Base-by-base conservation (phyloP, 179 eudicot species). In the Nepenthes alata region DNA sequence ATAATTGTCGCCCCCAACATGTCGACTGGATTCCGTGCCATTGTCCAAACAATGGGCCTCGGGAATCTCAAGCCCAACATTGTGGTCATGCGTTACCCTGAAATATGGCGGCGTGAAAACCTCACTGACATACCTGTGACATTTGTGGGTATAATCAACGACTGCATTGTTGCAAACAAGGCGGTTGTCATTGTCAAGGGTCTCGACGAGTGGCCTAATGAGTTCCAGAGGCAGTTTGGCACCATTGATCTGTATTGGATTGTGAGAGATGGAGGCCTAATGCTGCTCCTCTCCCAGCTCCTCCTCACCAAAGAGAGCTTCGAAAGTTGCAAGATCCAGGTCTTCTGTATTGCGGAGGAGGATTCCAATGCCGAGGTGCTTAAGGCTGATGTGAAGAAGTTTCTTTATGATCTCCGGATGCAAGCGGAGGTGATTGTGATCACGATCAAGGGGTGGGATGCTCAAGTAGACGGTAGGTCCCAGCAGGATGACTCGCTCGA, bases 191-290 rank as follows among this genome's bases (percentile, higher is more conserved):
- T 93, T 10, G 98, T 93, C 53, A 93, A 93, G 73, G 98, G 98
- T 0, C 93, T 93, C 0, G 98, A 93, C 49, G 98, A 89, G 60
- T 93, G 98, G 98, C 98, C 98, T n/a, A 93, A 93, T 59, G 95
- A 79, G 66, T 93, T 73, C 60, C 96, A 93, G 60, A 83, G 85
- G 47, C 98, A 93, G 63, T 93, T 78, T 55, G 98, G 98, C 10
- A 89, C 96, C n/a, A 93, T 93, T 11, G 98, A 93, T 76, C 80
- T 93, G 62, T 93, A 93, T 61, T 93, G 98, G 98, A 93, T 93
- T 44, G 98, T 93, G 11, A 62, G 98, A 65, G 98, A 93, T 59
- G 98, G 98, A 6, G 98, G 98, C 58, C 86, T 93, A 13, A 93
- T 93, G 98, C 85, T 93, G 16, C 86, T 93, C 2, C 95, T 93